Evolutionary conservation across 139 green algal species (phyloP).

Genomic region (Microglena sp.): DNA sequence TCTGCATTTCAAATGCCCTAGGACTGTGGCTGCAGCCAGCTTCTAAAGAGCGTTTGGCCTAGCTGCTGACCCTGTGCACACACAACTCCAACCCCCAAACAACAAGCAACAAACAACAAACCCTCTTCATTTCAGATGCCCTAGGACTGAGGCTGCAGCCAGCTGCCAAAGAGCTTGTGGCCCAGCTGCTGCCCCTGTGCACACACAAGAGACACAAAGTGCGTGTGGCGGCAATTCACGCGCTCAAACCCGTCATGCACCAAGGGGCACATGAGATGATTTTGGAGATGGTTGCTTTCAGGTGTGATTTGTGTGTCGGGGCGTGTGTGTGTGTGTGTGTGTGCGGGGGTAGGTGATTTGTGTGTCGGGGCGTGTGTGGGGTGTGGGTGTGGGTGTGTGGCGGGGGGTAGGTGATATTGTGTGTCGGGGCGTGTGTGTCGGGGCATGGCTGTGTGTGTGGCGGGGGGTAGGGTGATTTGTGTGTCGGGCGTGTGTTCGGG

Average conservation of each 20-base stretch:
- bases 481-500: no score
- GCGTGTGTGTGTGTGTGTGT: no score
- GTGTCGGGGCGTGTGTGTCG: no score
- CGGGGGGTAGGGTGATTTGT: no score
- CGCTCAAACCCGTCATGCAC: slow-evolving; percentile 40
- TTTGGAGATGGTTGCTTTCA: slow-evolving; percentile 52
- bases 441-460: no score
- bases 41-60: not conserved
- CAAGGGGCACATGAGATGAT: slow-evolving; percentile 61
- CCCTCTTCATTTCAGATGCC: not conserved
- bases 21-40: slow-evolving; percentile 7
- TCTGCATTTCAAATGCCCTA: no score
- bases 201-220: slow-evolving; percentile 45
- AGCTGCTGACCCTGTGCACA: not conserved
- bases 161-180: slow-evolving; percentile 45
- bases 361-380: no score
- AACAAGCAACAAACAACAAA: not conserved
- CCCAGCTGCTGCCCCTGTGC: slow-evolving; percentile 43
- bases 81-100: not conserved
- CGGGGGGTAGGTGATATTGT: no score
- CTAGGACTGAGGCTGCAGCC: slow-evolving; percentile 39
- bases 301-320: not conserved
- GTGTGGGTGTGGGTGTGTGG: no score
- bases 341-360: no score
- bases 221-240: slow-evolving; percentile 41